These are phyloP conservation scores for Chrysopogon serrulatus DNA, from an alignment of 176 grass and related monocot species.

Conservation along the genomic window DNA sequence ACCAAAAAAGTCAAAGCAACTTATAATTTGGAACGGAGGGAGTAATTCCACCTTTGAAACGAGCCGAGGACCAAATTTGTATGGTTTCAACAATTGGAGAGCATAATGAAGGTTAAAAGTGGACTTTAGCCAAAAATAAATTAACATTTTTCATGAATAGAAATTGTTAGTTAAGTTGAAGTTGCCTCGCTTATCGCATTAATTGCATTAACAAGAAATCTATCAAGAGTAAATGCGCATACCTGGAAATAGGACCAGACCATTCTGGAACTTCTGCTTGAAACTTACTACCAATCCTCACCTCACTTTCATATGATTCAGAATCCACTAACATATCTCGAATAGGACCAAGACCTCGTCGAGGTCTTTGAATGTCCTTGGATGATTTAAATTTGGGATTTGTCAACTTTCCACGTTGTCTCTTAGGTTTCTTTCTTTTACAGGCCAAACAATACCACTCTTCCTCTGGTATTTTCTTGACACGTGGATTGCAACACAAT, in stretches of 20 bases:
- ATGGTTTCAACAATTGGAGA: neutral
- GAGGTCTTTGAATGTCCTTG: conserved; percentile 12
- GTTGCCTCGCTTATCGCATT: neutral
- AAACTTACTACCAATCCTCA: conserved; percentile 69
- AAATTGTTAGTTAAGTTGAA: conserved; percentile 5
- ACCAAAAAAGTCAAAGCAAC: too few species aligned
- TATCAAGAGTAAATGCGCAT: conserved; percentile 21
- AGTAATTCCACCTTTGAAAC: neutral
- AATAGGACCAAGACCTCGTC: conserved; percentile 28
- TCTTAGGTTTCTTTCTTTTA: conserved; percentile 52
- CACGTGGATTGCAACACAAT: conserved; percentile 43
- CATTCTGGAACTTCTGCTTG: conserved; percentile 77
- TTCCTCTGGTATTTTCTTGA: conserved; percentile 46
- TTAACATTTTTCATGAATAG: neutral
- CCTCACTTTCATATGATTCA: conserved; percentile 43
- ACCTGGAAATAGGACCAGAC: conserved; percentile 52
- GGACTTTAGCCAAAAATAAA: neutral
- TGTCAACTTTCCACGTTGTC: neutral
- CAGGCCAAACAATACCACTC: conserved; percentile 66
- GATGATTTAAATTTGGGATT: conserved; percentile 6
- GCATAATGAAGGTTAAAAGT: neutral
- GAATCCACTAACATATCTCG: conserved; percentile 42
- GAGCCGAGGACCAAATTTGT: neutral
- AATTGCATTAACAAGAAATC: neutral
- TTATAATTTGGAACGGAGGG: too few species aligned